These are phyloP conservation scores for Telfairia occidentalis DNA, from an alignment of 331 rosid genomes.

Conservation along the genomic window DNA sequence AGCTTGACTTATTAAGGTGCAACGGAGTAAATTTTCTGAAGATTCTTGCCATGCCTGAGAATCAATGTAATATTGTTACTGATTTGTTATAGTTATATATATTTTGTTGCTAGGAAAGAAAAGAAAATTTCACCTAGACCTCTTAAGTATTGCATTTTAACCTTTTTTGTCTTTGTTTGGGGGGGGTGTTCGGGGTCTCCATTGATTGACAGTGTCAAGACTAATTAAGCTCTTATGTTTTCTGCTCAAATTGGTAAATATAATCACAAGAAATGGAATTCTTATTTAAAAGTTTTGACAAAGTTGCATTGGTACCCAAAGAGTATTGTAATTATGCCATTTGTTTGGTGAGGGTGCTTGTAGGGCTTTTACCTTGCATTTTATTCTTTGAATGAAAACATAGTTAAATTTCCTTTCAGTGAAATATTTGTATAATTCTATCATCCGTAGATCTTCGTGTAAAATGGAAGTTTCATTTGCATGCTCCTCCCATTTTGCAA, in stretches of 20 bases:
- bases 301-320: background rate
- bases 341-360: background rate
- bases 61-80: background rate
- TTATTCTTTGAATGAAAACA: background rate
- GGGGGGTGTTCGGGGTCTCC: background rate
- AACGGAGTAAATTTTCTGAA: background rate
- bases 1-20: background rate
- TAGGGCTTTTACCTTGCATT: background rate
- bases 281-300: background rate
- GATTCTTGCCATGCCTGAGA: background rate
- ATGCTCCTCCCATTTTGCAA: background rate
- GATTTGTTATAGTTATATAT: background rate
- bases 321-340: background rate
- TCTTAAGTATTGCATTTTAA: background rate
- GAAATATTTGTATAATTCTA: background rate
- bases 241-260: background rate
- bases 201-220: background rate
- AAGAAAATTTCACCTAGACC: background rate
- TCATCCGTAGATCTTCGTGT: background rate
- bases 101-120: background rate
- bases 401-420: background rate
- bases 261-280: background rate
- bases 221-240: background rate
- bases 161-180: background rate
- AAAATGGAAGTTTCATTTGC: slow-evolving; percentile 3